phyloP scores from a whole-genome alignment of 192 early-diverging fungal species.

The Entomortierella lignicola region DNA sequence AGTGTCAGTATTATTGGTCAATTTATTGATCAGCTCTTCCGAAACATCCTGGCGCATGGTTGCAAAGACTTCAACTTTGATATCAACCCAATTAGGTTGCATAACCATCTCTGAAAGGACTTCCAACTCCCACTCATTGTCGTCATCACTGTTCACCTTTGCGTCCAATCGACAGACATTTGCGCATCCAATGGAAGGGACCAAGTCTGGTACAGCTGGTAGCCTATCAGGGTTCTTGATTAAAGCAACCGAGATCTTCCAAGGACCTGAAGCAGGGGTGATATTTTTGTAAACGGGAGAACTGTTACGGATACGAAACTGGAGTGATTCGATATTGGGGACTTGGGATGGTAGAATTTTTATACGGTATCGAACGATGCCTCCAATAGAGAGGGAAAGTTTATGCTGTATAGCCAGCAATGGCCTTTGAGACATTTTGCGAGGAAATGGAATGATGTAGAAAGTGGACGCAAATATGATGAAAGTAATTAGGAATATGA shows the following conservation, averaged over 20 bases:
- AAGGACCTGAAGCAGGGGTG: constrained; percentile 37
- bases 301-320: constrained; percentile 34
- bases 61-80: constrained; percentile 35
- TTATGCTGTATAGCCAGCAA: constrained; percentile 28
- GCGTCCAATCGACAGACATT: constrained; percentile 33
- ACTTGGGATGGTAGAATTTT: constrained; percentile 7
- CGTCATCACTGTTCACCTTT: constrained; percentile 4
- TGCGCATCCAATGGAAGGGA: constrained; percentile 41
- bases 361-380: constrained; percentile 46
- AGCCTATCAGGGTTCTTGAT: constrained; percentile 31
- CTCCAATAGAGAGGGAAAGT: constrained; percentile 35
- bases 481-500: not conserved
- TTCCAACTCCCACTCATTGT: constrained; percentile 50
- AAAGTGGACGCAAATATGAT: not conserved
- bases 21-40: not conserved
- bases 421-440: constrained; percentile 26
- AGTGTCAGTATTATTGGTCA: not conserved
- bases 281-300: constrained; percentile 36
- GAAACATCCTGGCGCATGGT: constrained; percentile 2
- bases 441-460: constrained; percentile 13
- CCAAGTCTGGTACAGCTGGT: constrained; percentile 23
- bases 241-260: constrained; percentile 38
- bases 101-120: constrained; percentile 48
- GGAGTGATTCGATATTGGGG: constrained; percentile 11
- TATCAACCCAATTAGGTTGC: constrained; percentile 40